Percentiles rank a stretch among this genome's conserved stretches.
phyloP scores from a whole-genome alignment of 805 yeast genomes.

The Maudiozyma serrabonitensis region DNA sequence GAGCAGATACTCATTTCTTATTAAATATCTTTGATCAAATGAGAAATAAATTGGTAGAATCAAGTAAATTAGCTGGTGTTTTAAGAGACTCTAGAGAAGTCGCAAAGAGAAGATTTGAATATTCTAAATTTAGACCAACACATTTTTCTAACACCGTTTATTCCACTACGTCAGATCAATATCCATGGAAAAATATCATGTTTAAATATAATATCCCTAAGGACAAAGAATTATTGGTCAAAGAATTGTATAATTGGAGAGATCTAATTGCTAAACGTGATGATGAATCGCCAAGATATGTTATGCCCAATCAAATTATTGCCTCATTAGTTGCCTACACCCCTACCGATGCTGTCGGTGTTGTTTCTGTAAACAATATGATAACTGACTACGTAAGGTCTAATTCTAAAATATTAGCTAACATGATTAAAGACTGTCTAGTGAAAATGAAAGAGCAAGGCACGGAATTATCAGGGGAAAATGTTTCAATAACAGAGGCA shows the following conservation, averaged over 20 bases:
- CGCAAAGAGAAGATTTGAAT: conserved; percentile 75
- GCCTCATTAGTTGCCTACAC: conserved; percentile 47
- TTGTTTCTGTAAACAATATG: conserved; percentile 38
- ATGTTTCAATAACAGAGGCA: not conserved
- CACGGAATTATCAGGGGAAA: not conserved
- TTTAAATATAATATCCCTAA: conserved; percentile 54
- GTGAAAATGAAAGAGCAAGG: conserved; percentile 11
- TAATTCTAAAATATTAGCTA: conserved; percentile 48
- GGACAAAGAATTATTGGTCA: conserved; percentile 45
- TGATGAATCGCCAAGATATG: conserved; percentile 77
- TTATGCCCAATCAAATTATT: conserved; percentile 75
- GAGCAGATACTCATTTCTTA: conserved; percentile 90
- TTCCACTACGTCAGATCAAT: conserved; percentile 43
- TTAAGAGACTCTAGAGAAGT: conserved; percentile 68
- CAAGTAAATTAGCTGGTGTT: conserved; percentile 48
- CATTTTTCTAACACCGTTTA: conserved; percentile 29
- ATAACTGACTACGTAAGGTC: conserved; percentile 49
- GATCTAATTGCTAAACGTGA: conserved; percentile 60
- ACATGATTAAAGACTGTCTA: conserved; percentile 39
- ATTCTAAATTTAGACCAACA: conserved; percentile 50
- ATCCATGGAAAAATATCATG: conserved; percentile 60
- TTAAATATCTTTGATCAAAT: conserved; percentile 70
- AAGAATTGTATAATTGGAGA: conserved; percentile 70
- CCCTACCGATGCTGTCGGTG: conserved; percentile 52
- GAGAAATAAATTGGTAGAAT: conserved; percentile 48